Conservation (phyloP, 805 yeast species). For the Pichia heedii region DNA sequence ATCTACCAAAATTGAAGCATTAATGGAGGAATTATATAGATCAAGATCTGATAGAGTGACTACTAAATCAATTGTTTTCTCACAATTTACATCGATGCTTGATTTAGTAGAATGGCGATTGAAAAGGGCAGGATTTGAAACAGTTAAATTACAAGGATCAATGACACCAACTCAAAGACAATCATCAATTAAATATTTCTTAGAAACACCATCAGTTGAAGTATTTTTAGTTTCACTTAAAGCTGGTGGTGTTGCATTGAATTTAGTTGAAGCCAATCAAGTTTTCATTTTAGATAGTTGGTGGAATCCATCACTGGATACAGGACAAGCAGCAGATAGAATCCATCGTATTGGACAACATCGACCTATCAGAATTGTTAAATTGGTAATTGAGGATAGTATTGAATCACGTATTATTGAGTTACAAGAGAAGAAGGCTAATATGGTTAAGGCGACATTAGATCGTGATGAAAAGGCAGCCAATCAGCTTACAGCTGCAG, state of each 20-base stretch:
- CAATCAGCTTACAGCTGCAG: conserved; percentile 82
- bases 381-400: conserved; percentile 92
- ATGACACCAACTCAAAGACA: conserved; percentile 97
- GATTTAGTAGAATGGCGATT: conserved; percentile 95
- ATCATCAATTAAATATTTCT: conserved; percentile 79
- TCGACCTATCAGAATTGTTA: conserved; percentile 86
- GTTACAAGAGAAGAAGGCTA: conserved; percentile 93
- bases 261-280: conserved; percentile 93
- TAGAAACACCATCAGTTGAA: conserved; percentile 89
- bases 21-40: conserved; percentile 85
- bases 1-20: conserved; percentile 93
- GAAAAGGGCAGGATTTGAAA: conserved; percentile 88
- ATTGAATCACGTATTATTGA: conserved; percentile 95
- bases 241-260: conserved; percentile 98
- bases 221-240: conserved; percentile 90
- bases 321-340: conserved; percentile 93
- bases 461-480: conserved; percentile 90
- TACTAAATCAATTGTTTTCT: conserved; percentile 90
- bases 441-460: conserved; percentile 95
- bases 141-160: conserved; percentile 90
- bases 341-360: conserved; percentile 96
- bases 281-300: conserved; percentile 95
- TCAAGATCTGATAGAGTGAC: conserved; percentile 81
- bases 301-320: conserved; percentile 99
- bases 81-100: conserved; percentile 83